Percentiles rank a stretch among this genome's conserved stretches.
These are phyloP conservation scores for Sporisorium reilianum DNA, from an alignment of 1,284 basidiomycete species.

Conservation along the genomic window DNA sequence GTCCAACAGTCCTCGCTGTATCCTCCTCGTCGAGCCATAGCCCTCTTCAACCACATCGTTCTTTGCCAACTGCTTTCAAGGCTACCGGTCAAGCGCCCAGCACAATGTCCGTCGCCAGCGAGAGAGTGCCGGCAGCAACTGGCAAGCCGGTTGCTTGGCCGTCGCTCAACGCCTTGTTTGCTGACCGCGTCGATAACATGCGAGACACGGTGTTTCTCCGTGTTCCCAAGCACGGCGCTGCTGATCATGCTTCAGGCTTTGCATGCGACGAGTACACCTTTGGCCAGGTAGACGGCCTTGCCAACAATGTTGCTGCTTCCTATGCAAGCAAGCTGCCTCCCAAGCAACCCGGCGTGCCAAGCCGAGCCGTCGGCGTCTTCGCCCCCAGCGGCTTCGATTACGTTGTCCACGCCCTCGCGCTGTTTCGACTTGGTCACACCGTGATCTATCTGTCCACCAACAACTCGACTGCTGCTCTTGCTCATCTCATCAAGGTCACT, in stretches of 20 bases:
- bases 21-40: too few species aligned
- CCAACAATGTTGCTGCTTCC: slow-evolving; percentile 1
- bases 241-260: slow-evolving; percentile 1
- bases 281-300: slow-evolving; percentile 13
- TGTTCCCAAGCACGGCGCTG: background rate
- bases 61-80: too few species aligned
- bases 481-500: slow-evolving; percentile 34
- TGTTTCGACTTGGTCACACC: slow-evolving; percentile 26
- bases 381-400: slow-evolving; percentile 26
- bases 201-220: slow-evolving; percentile 17
- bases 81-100: too few species aligned
- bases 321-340: slow-evolving; percentile 16
- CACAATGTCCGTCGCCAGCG: background rate
- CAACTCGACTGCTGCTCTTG: slow-evolving; percentile 36
- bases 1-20: too few species aligned
- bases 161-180: slow-evolving; percentile 24
- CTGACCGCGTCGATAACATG: slow-evolving; percentile 7
- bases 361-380: slow-evolving; percentile 7
- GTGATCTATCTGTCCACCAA: slow-evolving; percentile 33
- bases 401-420: slow-evolving; percentile 14
- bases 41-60: too few species aligned
- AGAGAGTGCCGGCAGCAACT: background rate
- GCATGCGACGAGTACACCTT: slow-evolving; percentile 19
- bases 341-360: background rate
- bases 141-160: background rate